Evolutionary conservation across 768 basidiomycete species (phyloP), one percentile per base, ranked within the genome.

Genomic region (Wakefieldia striispora): DNA sequence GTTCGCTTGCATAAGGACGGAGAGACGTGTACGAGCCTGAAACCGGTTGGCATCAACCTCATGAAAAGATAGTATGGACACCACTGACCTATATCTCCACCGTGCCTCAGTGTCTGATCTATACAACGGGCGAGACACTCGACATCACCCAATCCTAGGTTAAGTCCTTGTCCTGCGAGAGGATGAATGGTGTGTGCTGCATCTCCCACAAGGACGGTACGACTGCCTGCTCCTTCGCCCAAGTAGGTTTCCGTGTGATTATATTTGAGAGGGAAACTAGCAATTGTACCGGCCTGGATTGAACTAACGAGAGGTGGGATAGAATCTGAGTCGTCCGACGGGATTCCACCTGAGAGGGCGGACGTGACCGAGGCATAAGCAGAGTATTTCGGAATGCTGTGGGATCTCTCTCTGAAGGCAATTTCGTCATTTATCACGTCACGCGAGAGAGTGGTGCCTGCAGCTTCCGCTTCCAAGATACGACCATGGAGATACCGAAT

Each of bases 141-240:
- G 3, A 86, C 91, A 64, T 99, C 95, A 1, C 75, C 86, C 24
- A 99, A 73, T n/a, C 95, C 97, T 63, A 95, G 72, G 66, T 99
- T 98, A 36, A 98, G 75, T 0, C 95, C 97, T 65, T 98, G 95
- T 2, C 97, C 97, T 0, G 95, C 95, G 23, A 98, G 80, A 1
- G 97, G 95, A 63, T 98, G 95, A 2, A 93, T 75, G 0, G 91
- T 91, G 62, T 98, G 97, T 16, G 95, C 97, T 1, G 95, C 95
- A 68, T 99, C 97, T 2, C 97, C 97, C 1, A 98, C 81, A 8
- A 98, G 82, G 2, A 86, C 94, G 1, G 91, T 95, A 4, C 95
- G 80, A 3, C 72, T 66, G 5, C 82, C 78, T 27, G 55, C 49
- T 0, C 81, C 83, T 61, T 84, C 84, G 14, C 94, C 92, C 38